Evolutionary conservation across 2,329 filamentous ascomycete species (phyloP), one percentile per base, ranked within the genome.

Genomic region (Xylaria sp.): DNA sequence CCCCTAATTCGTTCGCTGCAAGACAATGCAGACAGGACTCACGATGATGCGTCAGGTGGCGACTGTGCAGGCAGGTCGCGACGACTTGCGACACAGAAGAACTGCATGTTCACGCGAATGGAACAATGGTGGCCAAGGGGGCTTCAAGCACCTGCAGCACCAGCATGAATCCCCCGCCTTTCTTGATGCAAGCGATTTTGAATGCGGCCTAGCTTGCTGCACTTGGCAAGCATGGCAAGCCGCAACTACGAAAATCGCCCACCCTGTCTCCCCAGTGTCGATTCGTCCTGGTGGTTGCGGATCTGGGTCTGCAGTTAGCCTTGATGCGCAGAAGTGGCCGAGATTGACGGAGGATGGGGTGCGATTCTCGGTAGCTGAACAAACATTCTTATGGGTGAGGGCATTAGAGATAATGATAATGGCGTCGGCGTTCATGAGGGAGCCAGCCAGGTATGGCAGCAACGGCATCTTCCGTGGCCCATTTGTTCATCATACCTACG

Each of bases 81-180:
- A 69, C 66, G 56, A 66, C 63, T 66, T 56, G 54, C 48, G 58
- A 51, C 44, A 55, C 44, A 25, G 25, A 59, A 62, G 55, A 56
- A 63, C 68, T 70, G 65, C 68, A 63, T 70, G 62, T 65, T 69
- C 63, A 66, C 48, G 62, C 64, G 59, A 68, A 61, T 70, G 70
- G 65, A 66, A 66, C 59, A 34, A 62, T 51, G 37, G 51, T 48
- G 68, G 68, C 46, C 52, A 58, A 65, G 62, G 20, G 65, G 65
- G 61, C 67, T 59, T 67, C 66, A 72, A 72, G 64, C 67, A 67
- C 73, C 72, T 75, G 72, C 65, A 66, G 59, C 63, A 64, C 69
- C 74, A 72, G 72, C 75, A 76, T 72, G 66, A 76, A 72, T 72
- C 70, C 76, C 76, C 75, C 76, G 73, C 74, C 76, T 74, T 74